Evolutionary conservation across 2,329 filamentous ascomycete genomes (phyloP).

Genomic region (Thermochaetoides dissita): DNA sequence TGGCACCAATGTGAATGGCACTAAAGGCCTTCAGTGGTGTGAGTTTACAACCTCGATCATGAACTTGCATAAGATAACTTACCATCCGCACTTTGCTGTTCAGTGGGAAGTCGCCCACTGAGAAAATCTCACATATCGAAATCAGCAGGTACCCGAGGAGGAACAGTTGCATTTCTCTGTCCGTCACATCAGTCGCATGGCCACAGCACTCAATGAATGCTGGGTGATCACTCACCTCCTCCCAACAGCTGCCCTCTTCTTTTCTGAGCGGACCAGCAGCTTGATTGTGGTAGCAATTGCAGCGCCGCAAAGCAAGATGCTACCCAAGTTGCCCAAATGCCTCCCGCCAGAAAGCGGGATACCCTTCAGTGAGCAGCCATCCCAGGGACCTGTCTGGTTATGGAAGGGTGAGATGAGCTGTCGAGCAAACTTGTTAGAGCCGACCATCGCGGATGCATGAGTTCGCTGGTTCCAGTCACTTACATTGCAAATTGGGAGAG

Average conservation of each 20-base stretch:
- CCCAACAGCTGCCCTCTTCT: slow-evolving; percentile 86
- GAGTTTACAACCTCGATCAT: background rate
- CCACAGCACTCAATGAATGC: too few species aligned
- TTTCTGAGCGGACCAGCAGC: slow-evolving; percentile 67
- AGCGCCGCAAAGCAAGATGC: slow-evolving; percentile 63
- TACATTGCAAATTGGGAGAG: slow-evolving; percentile 74
- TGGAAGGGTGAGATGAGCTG: slow-evolving; percentile 52
- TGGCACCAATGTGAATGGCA: slow-evolving; percentile 78
- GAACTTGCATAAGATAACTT: slow-evolving; percentile 22
- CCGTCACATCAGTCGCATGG: background rate
- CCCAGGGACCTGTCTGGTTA: slow-evolving; percentile 46
- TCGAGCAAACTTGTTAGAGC: slow-evolving; percentile 11
- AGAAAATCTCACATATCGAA: slow-evolving; percentile 92
- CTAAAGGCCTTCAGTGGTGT: slow-evolving; percentile 54
- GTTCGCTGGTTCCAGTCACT: slow-evolving; percentile 21
- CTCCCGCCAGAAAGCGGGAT: slow-evolving; percentile 54
- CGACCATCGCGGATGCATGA: background rate
- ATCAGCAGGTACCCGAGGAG: slow-evolving; percentile 74
- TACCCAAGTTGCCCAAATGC: slow-evolving; percentile 71
- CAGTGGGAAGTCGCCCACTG: slow-evolving; percentile 77
- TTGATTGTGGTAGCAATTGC: slow-evolving; percentile 56
- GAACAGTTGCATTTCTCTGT: slow-evolving; percentile 92
- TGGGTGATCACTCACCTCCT: slow-evolving; percentile 48
- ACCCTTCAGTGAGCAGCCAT: slow-evolving; percentile 61
- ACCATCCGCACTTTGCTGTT: slow-evolving; percentile 56